Evolutionary conservation across 2,329 filamentous ascomycete species (phyloP).

Genomic region (Calycina herbarum): DNA sequence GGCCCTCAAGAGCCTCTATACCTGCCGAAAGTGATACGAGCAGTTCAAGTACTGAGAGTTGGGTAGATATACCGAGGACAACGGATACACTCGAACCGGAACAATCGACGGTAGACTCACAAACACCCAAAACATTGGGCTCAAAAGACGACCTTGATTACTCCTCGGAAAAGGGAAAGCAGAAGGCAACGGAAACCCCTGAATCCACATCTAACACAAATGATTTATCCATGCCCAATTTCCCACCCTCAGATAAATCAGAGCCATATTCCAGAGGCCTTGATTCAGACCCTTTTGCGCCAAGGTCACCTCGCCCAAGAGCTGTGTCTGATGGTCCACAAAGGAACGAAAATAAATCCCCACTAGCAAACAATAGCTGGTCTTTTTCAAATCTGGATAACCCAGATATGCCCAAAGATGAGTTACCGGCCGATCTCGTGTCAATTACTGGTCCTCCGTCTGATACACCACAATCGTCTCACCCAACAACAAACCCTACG

Average conservation of each 20-base stretch:
- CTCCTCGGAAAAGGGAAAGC: constrained; percentile 23
- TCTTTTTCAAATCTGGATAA: constrained; percentile 48
- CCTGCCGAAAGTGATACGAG: constrained; percentile 23
- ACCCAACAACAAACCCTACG: not conserved
- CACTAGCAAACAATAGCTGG: constrained; percentile 62
- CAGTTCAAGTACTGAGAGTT: constrained; percentile 29
- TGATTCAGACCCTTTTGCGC: constrained; percentile 8
- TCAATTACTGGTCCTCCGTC: not conserved
- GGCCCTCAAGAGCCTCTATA: constrained; percentile 1
- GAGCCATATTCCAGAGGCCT: not conserved
- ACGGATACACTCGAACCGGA: not conserved
- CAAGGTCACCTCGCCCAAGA: constrained; percentile 43
- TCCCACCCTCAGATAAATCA: not conserved
- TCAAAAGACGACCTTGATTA: not conserved
- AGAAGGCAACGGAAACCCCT: constrained; percentile 16
- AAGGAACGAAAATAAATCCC: constrained; percentile 46
- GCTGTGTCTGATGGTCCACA: constrained; percentile 59
- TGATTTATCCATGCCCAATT: no score
- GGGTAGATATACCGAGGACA: constrained; percentile 26
- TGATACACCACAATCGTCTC: not conserved
- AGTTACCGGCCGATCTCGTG: not conserved
- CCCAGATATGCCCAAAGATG: not conserved
- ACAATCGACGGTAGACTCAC: not conserved
- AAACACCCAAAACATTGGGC: not conserved
- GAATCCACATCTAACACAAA: not conserved